Base-by-base conservation (phyloP, 345 rosid genomes). In the Eucalyptus dawsonii region DNA sequence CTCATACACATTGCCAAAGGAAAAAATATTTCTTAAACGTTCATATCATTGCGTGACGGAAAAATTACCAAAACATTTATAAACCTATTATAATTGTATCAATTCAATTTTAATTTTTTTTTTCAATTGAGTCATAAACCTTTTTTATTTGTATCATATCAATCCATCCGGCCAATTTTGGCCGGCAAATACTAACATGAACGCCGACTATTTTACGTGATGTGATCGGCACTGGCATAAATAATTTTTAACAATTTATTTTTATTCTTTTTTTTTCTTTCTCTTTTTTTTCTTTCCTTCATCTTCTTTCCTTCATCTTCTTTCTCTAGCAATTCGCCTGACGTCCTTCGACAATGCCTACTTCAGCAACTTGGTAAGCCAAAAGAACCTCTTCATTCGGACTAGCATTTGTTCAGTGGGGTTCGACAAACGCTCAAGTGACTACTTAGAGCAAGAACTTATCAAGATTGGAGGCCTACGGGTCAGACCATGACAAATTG, bases 351-450 rank as follows among this genome's bases (percentile, higher is more conserved):
- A 89, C 37, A 89, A 87, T 13, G 87, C 72, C 69, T 89, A 87
- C 54, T 89, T 72, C 87, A 87, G 27, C 69, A 89, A 87, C 88
- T 44, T 87, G 76, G 87, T 62, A 80, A 50, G 22, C 40, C 88
- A 87, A 37, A 53, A 89, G 90, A 88, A 86, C 21, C 72, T 89
- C 86, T 89, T 25, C 88, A 89, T 45, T 89, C 80, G 4, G 88
- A 89, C 80, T 80, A 89, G 60, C 76, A 69, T n/a, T 54, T 89
- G 53, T 87, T 87, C 56, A 29, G 88, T 49, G 88, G 11, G 88
- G 87, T 62, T 89, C 58, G 2, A 45, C 21, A 9, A 58, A 89
- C 44, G n/a, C 88, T 50, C 50, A 86, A 60, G 90, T 86, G 54
- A 67, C 80, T 14, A 27, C 88, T 50, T 89, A 50, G 27, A 42